A percentile compares a stretch with the other conserved stretches of the same genome.
Conservation (phyloP, 768 basidiomycete species). For the Nidularia pulvinata region DNA sequence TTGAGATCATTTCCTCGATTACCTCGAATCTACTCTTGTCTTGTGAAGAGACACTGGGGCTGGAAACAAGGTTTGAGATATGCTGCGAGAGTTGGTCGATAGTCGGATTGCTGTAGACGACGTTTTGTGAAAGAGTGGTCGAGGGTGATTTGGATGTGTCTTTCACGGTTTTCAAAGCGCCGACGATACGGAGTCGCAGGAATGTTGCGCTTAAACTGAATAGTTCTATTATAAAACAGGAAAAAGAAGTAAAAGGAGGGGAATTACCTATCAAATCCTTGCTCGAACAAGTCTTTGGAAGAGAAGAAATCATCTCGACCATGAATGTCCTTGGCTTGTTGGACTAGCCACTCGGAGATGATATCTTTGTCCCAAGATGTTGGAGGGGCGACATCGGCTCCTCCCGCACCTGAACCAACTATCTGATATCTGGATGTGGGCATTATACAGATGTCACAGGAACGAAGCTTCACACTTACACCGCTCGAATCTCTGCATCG, state of each 20-base stretch:
- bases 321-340: slow-evolving; percentile 20
- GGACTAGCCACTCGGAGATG: slow-evolving; percentile 11
- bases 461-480: slow-evolving; percentile 15
- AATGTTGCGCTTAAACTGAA: slow-evolving; percentile 18
- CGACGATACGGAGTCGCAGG: slow-evolving; percentile 30
- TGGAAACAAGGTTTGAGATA: slow-evolving; percentile 8
- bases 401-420: slow-evolving; percentile 4
- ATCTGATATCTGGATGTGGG: background rate
- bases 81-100: slow-evolving; percentile 17
- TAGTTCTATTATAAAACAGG: background rate
- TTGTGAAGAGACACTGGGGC: slow-evolving; percentile 1
- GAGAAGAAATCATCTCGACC: slow-evolving; percentile 11
- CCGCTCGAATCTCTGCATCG: slow-evolving; percentile 33
- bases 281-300: slow-evolving; percentile 21
- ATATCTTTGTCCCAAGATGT: slow-evolving; percentile 3
- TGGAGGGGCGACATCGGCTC: slow-evolving; percentile 1
- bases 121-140: slow-evolving; percentile 20
- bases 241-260: background rate
- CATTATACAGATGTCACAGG: too few relatives aligned
- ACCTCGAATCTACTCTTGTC: slow-evolving; percentile 2
- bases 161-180: slow-evolving; percentile 20
- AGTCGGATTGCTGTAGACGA: slow-evolving; percentile 22
- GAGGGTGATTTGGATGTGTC: slow-evolving; percentile 1
- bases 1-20: slow-evolving; percentile 38
- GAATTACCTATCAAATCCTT: slow-evolving; percentile 22